Evolutionary conservation across 2,329 filamentous ascomycete species (phyloP), one percentile per base, ranked within the genome.

Genomic region (Xylaria digitata): DNA sequence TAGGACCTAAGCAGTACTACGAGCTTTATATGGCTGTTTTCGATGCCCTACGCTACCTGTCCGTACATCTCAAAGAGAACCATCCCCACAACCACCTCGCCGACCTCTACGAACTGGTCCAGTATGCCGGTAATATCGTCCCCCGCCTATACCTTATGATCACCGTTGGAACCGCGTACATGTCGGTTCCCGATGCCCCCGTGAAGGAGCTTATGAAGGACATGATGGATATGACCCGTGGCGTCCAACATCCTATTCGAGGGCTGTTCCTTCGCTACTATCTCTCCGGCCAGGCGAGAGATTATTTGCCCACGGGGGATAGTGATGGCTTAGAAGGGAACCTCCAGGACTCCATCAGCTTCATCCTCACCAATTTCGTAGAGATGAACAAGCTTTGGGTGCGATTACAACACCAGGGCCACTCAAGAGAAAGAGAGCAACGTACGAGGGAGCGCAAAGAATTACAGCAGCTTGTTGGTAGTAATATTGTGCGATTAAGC

Each of bases 301-400:
- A 99, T 80, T 89, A 89, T 78, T 85, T 99, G 58, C 96, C 96
- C 0, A 88, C 87, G 1, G 92, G 92, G 54, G 90, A 89, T 67
- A 88, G 93, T 56, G 95, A 98, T 66, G 96, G 96, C 0, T 94
- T 95, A 1, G 94, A 98, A 79, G 96, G 96, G 57, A 98, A 97
- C 75, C 83, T 98, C 55, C 93, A 97, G 79, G 96, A 99, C 81
- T 97, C 94, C 42, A 97, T 99, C 82, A 97, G 93, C 83, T 99
- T 99, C 78, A 91, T 98, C 62, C 83, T 99, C 76, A 99, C 96
- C 67, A 99, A 99, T 76, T 99, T 99, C 77, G 96, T 99, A 73
- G 96, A 99, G 82, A 99, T 99, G 96, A 99, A 99, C 83, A 99
- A 99, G 86, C 86, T 99, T 40, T 99, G 96, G 96, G 96, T 99